Base-by-base conservation (phyloP, 2,329 filamentous ascomycete species). In the Stachybotrys echinatus region DNA sequence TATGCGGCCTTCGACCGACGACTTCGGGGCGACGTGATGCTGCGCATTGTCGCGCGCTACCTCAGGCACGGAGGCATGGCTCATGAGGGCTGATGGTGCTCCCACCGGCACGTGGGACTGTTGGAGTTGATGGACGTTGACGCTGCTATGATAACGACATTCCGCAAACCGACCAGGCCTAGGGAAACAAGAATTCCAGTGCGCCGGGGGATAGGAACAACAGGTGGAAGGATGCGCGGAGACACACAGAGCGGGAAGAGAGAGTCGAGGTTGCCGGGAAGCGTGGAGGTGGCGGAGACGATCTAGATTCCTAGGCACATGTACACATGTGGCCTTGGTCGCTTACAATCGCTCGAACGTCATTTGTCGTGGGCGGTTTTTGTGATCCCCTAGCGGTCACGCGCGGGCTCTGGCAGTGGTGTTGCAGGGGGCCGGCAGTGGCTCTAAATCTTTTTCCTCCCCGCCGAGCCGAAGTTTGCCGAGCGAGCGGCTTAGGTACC, bases 61-160 rank as follows among this genome's bases (percentile, higher is more conserved):
- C 58, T 77, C 77, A 65, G 81, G 72, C 74, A 80, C 74, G 62
- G 80, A 72, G 67, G 74, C 79, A 83, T 85, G 71, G 65, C 77
- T 76, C 63, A 75, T 66, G 60, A 76, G 68, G 61, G 75, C 72
- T 65, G 74, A 71, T 70, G 80, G 74, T 77, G 82, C 82, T 70
- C 73, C 75, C 51, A 47, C 47, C 54, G 55, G 57, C 54, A 55
- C 58, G 56, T 55, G 56, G 60, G 19, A 34, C 27, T 8, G 17
- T 18, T 22, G 22, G 19, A 38, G 21, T 21, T 38, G 44, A 46
- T 27, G 19, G 19, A 37, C 22, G 44, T 12, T 18, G 27, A 17
- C n/a, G 23, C 12, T 46, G 21, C 27, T 46, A 46, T 23, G 20
- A 23, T 6, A 46, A 10, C 19, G 21, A n/a, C 44, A 46, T 46